Percentiles rank a stretch among this genome's conserved stretches.
These are phyloP conservation scores for Amyloporia xantha DNA, from an alignment of 768 basidiomycete genomes.

Conservation along the genomic window DNA sequence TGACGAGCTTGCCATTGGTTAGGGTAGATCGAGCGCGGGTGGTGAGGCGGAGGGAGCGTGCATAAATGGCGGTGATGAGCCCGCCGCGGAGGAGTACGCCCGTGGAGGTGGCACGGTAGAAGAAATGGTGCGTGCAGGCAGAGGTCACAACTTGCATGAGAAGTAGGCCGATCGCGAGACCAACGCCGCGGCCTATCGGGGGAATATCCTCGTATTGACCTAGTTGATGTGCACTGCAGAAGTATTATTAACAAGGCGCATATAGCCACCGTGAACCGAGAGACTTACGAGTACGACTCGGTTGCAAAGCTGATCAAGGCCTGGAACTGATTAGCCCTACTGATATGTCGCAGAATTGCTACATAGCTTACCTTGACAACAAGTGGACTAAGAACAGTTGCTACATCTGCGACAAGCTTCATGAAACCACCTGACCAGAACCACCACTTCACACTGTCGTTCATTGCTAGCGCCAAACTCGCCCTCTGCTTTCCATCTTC, in stretches of 20 bases:
- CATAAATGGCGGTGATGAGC: constrained; percentile 83
- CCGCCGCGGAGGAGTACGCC: constrained; percentile 82
- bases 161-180: constrained; percentile 65
- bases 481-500: constrained; percentile 54
- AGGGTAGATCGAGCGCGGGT: constrained; percentile 73
- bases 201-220: constrained; percentile 28
- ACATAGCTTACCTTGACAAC: constrained; percentile 60
- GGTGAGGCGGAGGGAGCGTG: constrained; percentile 67
- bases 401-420: constrained; percentile 59
- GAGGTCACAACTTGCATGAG: constrained; percentile 61
- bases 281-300: constrained; percentile 43
- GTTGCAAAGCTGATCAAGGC: constrained; percentile 67
- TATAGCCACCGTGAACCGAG: no score
- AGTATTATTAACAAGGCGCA: not conserved
- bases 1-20: constrained; percentile 85
- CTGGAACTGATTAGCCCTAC: constrained; percentile 25
- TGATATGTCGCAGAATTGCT: not conserved
- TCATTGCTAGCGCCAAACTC: constrained; percentile 63
- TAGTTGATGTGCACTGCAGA: constrained; percentile 19
- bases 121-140: constrained; percentile 73
- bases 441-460: constrained; percentile 71
- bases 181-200: constrained; percentile 55
- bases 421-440: constrained; percentile 67
- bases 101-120: constrained; percentile 64
- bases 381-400: constrained; percentile 69